Base-by-base conservation (phyloP, 2,329 filamentous ascomycete genomes). In the Colletotrichum australisinense region DNA sequence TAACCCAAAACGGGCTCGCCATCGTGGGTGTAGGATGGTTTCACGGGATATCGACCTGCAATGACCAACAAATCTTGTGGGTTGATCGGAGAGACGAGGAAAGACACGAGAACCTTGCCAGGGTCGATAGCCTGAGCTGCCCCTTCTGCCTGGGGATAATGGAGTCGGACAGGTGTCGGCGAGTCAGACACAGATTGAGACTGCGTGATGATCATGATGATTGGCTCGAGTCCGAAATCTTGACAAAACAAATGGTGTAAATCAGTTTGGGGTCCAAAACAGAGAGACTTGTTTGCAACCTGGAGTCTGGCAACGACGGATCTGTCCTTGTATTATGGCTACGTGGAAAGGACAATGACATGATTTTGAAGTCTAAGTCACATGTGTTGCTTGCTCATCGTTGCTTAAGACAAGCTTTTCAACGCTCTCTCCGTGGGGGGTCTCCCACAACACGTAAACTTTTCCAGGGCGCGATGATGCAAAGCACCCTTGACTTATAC, bases 1-100 rank as follows among this genome's bases (percentile, higher is more conserved):
- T 75, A 77, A n/a, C 77, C 77, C 2, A 69, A 72, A 35, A 78
- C 66, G 5, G 70, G 58, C n/a, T 73, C 55, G 42, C 59, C 67
- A 16, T 70, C 46, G 56, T 74, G 62, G 14, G 19, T 63, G 63
- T 70, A 57, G 6, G 60, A 55, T n/a, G 77, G 77, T 58, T 77
- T 75, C 56, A 76, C 68, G 49, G 77, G 77, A 59, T 78, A 78
- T 38, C 49, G 24, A n/a, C 75, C 77, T 4, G 74, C 68, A 24
- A 78, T 67, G 28, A 76, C 75, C 38, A 77, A 49, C n/a, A 77
- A 24, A 74, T 78, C 77, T 53, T 75, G 75, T 19, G 76, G 75
- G 75, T 77, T 78, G 69, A 78, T 75, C 3, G 77, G 76, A 5
- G 76, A 72, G 38, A 72, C 73, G 49, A 77, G 74, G 62, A 77